Percentiles rank a stretch among this genome's conserved stretches.
These are phyloP conservation scores for Tardiomyces digboiensis DNA, from an alignment of 1,139 yeast species.

Conservation along the genomic window DNA sequence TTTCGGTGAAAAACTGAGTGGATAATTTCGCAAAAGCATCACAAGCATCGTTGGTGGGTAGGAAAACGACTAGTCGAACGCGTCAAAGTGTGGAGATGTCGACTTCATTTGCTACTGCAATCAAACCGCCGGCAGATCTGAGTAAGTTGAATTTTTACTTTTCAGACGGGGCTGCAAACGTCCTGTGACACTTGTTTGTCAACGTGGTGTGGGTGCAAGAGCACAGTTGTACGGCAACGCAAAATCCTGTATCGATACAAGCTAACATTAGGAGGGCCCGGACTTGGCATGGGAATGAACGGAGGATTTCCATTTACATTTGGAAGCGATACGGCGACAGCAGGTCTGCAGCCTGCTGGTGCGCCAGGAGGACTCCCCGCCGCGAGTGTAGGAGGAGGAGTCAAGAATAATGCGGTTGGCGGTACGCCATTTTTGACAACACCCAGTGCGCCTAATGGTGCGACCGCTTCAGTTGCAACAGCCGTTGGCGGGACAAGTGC, in stretches of 20 bases:
- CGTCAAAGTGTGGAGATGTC: no score
- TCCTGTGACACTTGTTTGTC: no score
- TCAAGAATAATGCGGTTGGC: not conserved
- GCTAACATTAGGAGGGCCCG: not conserved
- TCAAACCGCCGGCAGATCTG: not conserved
- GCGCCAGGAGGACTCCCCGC: not conserved
- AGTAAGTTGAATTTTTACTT: no score
- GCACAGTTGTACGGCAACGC: no score
- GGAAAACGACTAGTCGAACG: no score
- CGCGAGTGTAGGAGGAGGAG: no score
- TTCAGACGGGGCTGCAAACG: no score
- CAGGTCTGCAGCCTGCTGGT: not conserved
- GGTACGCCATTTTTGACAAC: not conserved
- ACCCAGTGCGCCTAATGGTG: not conserved
- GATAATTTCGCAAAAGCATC: no score
- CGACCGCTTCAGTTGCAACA: not conserved
- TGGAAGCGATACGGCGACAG: not conserved
- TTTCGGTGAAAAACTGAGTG: no score
- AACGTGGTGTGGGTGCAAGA: no score
- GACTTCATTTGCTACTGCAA: not conserved
- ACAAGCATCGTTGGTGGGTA: no score
- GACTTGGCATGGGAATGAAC: not conserved
- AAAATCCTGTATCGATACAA: no score
- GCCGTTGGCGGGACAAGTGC: not conserved
- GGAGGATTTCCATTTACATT: not conserved